phyloP scores from a whole-genome alignment of 1,284 basidiomycete genomes.

The Leccinum subrobustum region DNA sequence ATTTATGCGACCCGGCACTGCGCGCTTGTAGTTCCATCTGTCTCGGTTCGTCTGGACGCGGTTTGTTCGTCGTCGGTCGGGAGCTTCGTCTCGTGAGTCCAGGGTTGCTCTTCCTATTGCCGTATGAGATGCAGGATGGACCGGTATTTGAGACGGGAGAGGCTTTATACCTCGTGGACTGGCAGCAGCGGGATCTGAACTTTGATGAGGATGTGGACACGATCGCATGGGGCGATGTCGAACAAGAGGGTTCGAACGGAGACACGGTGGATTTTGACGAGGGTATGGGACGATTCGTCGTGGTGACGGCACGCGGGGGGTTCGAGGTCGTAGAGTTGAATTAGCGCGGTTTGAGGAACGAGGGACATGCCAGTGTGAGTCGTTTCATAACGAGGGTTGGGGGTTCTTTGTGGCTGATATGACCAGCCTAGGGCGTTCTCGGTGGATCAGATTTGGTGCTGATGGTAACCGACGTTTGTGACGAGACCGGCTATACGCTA shows the following conservation, averaged over 20 bases:
- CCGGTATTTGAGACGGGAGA: slow-evolving; percentile 27
- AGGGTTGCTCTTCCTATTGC: slow-evolving; percentile 22
- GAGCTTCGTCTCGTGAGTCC: slow-evolving; percentile 27
- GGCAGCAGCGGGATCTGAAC: background rate
- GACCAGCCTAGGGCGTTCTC: background rate
- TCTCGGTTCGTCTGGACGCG: slow-evolving; percentile 30
- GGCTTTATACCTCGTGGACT: slow-evolving; percentile 21
- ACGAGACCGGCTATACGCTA: background rate
- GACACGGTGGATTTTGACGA: slow-evolving; percentile 33
- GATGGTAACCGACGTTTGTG: background rate
- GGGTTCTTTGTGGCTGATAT: slow-evolving; percentile 1
- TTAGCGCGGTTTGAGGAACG: background rate
- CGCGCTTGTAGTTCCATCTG: slow-evolving; percentile 21
- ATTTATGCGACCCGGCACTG: background rate
- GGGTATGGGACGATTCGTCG: slow-evolving; percentile 32
- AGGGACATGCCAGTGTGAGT: background rate
- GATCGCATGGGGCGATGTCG: background rate
- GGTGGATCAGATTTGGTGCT: background rate
- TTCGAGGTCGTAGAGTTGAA: slow-evolving; percentile 29
- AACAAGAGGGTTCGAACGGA: background rate
- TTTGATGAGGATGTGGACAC: background rate
- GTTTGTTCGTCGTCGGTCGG: slow-evolving; percentile 25
- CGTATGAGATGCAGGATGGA: slow-evolving; percentile 31
- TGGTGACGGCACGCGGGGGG: slow-evolving; percentile 26
- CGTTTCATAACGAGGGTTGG: background rate